Conservation (phyloP, 1,284 basidiomycete species). For the Amylostereum chailletii region DNA sequence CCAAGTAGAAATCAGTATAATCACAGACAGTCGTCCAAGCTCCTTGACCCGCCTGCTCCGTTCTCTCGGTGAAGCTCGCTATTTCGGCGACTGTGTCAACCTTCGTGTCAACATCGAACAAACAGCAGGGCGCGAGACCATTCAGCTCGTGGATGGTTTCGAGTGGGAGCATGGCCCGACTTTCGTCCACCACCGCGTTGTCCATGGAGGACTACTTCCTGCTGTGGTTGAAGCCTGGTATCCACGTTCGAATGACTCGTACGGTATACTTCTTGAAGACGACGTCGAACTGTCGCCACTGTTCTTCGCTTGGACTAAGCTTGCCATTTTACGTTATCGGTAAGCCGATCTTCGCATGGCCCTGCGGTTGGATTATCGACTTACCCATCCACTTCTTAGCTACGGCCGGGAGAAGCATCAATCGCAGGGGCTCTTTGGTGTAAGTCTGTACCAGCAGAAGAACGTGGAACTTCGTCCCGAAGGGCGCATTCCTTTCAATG, state of each 20-base stretch:
- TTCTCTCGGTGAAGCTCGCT: conserved; percentile 52
- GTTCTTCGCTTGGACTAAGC: conserved; percentile 79
- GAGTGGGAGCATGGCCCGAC: conserved; percentile 53
- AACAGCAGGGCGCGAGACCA: conserved; percentile 54
- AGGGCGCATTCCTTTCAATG: conserved; percentile 62
- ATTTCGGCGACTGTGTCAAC: conserved; percentile 58
- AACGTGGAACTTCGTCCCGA: conserved; percentile 62
- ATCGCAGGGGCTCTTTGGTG: conserved; percentile 53
- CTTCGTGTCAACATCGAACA: conserved; percentile 71
- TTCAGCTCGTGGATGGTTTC: conserved; percentile 38
- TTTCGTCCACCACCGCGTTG: conserved; percentile 59
- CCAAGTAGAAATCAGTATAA: conserved; percentile 57
- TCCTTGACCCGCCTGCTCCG: conserved; percentile 60
- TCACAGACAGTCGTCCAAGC: conserved; percentile 68
- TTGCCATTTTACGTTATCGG: conserved; percentile 66
- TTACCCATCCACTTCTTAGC: conserved; percentile 23
- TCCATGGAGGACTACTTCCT: conserved; percentile 68
- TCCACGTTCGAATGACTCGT: conserved; percentile 60
- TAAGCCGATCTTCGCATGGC: conserved; percentile 20
- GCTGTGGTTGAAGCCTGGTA: conserved; percentile 86
- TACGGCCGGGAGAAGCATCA: conserved; percentile 37
- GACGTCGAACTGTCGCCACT: conserved; percentile 76
- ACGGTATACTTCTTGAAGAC: conserved; percentile 75
- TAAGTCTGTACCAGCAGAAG: conserved; percentile 80
- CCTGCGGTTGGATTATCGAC: not conserved